Conservation (phyloP, 106 monocot genomes). For the Dioscorea alata region DNA sequence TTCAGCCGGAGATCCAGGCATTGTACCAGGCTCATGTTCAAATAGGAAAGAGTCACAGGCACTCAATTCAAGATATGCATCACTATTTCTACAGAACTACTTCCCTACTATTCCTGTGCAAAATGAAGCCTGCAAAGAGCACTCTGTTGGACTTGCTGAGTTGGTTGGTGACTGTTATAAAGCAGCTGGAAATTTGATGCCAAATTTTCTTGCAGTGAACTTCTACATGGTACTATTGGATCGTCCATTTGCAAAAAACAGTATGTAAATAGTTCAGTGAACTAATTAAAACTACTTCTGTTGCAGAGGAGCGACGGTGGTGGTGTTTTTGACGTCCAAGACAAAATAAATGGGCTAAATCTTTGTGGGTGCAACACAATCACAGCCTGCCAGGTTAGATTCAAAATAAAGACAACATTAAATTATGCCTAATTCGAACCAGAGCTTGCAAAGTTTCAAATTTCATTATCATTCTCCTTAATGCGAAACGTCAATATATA, state of each 20-base stretch:
- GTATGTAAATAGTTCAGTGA: background rate
- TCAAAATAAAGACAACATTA: background rate
- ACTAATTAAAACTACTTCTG: background rate
- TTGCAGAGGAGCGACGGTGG: constrained; percentile 92
- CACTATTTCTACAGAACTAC: constrained; percentile 81
- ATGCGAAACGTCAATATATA: too few species aligned
- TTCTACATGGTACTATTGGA: constrained; percentile 76
- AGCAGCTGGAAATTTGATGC: constrained; percentile 75
- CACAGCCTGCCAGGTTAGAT: constrained; percentile 65
- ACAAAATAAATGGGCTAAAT: constrained; percentile 75
- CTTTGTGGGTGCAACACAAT: constrained; percentile 76
- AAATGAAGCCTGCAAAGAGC: constrained; percentile 88
- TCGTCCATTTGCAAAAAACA: background rate
- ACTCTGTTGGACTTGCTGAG: constrained; percentile 63
- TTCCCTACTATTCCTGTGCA: constrained; percentile 80
- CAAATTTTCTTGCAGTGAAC: constrained; percentile 83
- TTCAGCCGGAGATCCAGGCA: constrained; percentile 96
- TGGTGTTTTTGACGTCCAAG: constrained; percentile 78
- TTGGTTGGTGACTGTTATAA: constrained; percentile 78
- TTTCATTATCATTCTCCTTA: too few species aligned
- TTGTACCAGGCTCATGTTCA: constrained; percentile 70
- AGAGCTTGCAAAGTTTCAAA: too few species aligned
- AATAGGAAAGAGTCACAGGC: constrained; percentile 84
- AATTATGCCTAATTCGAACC: too few species aligned
- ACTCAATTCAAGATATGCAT: constrained; percentile 69